These are phyloP conservation scores for Chimonanthus salicifolius DNA, from an alignment of 164 flowering plant genomes.

Conservation along the genomic window DNA sequence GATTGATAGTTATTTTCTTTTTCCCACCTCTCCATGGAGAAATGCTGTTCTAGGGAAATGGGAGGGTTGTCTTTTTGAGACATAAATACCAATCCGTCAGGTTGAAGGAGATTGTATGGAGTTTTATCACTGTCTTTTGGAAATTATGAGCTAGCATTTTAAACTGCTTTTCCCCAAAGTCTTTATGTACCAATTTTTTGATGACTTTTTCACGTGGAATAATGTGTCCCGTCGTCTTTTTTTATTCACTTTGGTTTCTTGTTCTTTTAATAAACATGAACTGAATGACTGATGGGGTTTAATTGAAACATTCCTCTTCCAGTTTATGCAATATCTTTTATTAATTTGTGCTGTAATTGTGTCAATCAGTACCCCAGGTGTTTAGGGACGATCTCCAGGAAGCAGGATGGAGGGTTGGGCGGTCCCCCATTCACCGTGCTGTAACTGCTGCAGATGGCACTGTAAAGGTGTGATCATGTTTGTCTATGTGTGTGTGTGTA, in stretches of 20 bases:
- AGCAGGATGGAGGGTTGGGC: conserved; percentile 89
- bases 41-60: no score
- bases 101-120: background rate
- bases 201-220: background rate
- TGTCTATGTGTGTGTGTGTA: background rate
- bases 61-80: no score
- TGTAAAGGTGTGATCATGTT: conserved; percentile 48
- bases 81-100: no score
- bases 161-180: background rate
- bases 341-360: background rate
- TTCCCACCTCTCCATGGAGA: no score
- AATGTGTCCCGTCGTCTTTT: background rate
- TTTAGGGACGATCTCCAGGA: conserved; percentile 74
- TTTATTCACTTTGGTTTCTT: background rate
- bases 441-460: conserved; percentile 96
- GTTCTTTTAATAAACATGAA: background rate
- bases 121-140: background rate
- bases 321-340: background rate
- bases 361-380: conserved; percentile 68
- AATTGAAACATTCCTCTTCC: no score
- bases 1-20: no score
- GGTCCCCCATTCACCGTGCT: conserved; percentile 59
- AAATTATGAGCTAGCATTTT: background rate
- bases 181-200: background rate
- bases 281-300: background rate